These are phyloP conservation scores for Capsicum pubescens DNA, from an alignment of 257 asterid genomes.

Conservation along the genomic window DNA sequence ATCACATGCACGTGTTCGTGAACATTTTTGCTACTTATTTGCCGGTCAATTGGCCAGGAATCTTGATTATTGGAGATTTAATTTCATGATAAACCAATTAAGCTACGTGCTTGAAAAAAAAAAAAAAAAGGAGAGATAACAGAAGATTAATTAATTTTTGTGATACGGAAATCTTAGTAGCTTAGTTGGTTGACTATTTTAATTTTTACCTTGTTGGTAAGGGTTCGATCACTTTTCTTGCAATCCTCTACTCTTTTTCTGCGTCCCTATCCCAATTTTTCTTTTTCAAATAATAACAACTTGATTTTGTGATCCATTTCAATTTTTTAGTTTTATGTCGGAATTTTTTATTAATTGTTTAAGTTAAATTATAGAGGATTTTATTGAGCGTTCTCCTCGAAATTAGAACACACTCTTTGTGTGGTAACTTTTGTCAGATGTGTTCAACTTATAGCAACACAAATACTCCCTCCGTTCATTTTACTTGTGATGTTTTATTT, in stretches of 20 bases:
- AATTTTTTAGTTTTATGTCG: no score
- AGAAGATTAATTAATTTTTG: not conserved
- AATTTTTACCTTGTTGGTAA: not conserved
- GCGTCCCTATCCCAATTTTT: no score
- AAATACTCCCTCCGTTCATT: no score
- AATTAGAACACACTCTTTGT: no score
- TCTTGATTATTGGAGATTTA: slow-evolving; percentile 20
- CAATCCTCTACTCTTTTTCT: not conserved
- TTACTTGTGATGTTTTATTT: no score
- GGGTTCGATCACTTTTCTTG: not conserved
- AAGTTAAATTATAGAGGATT: no score
- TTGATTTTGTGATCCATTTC: no score
- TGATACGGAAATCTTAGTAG: no score
- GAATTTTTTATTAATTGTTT: no score
- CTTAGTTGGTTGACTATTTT: no score
- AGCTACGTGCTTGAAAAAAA: not conserved
- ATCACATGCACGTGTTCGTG: not conserved
- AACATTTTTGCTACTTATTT: slow-evolving; percentile 9
- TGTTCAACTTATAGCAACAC: not conserved
- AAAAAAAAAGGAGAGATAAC: not conserved
- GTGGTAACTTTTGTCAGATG: not conserved
- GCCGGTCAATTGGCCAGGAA: not conserved
- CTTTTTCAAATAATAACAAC: no score
- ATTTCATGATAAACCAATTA: not conserved
- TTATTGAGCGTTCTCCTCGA: not conserved